These are phyloP conservation scores for Warburgia ugandensis DNA, from an alignment of 164 flowering plant species.

Conservation along the genomic window DNA sequence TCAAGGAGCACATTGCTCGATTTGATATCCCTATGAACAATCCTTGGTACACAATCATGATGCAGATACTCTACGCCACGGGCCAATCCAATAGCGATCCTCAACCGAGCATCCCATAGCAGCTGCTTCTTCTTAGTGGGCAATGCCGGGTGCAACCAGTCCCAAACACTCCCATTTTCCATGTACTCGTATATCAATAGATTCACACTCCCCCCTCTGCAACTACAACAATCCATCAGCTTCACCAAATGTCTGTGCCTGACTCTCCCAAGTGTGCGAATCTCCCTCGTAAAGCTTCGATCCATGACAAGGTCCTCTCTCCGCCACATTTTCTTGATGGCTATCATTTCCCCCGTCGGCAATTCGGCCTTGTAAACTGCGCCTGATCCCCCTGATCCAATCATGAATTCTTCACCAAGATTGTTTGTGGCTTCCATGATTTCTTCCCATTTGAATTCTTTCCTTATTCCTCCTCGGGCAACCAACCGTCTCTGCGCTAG, in stretches of 20 bases:
- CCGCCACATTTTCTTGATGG: slow-evolving; percentile 74
- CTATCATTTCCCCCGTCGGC: slow-evolving; percentile 54
- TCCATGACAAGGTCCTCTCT: slow-evolving; percentile 56
- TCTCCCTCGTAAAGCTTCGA: slow-evolving; percentile 77
- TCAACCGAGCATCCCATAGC: slow-evolving; percentile 68
- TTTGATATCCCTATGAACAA: slow-evolving; percentile 89
- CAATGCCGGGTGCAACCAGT: slow-evolving; percentile 63
- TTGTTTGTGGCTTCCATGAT: slow-evolving; percentile 84
- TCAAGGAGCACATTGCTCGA: slow-evolving; percentile 85
- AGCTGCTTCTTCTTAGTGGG: slow-evolving; percentile 38
- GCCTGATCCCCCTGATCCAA: slow-evolving; percentile 95
- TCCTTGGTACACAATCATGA: slow-evolving; percentile 86
- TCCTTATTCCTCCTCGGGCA: slow-evolving; percentile 33
- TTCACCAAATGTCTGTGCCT: slow-evolving; percentile 93
- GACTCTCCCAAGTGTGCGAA: slow-evolving; percentile 79
- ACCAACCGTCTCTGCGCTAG: slow-evolving; percentile 41
- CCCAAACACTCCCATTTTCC: slow-evolving; percentile 97
- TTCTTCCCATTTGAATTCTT: slow-evolving; percentile 71
- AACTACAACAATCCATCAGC: slow-evolving; percentile 67
- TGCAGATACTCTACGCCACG: slow-evolving; percentile 91
- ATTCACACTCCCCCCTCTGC: slow-evolving; percentile 39
- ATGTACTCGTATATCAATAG: slow-evolving; percentile 86
- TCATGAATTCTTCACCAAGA: slow-evolving; percentile 61
- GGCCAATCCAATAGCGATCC: slow-evolving; percentile 77
- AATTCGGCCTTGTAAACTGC: slow-evolving; percentile 74